Base-by-base conservation (phyloP, 2,329 filamentous ascomycete genomes). In the Epichloe baconii region DNA sequence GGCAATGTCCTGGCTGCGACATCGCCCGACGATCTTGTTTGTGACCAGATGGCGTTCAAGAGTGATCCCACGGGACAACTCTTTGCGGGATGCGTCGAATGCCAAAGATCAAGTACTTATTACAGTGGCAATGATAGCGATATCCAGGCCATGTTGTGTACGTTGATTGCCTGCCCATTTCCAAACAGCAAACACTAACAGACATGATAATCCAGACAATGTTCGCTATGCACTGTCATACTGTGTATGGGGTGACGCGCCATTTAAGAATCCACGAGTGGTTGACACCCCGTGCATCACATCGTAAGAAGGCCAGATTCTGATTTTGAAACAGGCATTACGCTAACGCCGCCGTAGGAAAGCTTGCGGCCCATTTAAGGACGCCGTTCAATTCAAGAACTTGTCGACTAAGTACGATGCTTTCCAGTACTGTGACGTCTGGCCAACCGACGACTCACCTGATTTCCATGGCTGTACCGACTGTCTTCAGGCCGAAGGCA, bases 371-470 rank as follows among this genome's bases (percentile, higher is more conserved):
- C 68, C 69, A 0, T 67, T 82, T 3, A 49, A 68, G 52, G 56
- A 65, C 0, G 73, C 75, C 2, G 63, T 82, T 31, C 59, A 68
- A 21, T 79, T 69, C 54, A 66, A 72, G 15, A 75, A 78, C 49
- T 61, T 82, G 11, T 71, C 74, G 0, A 62, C 70, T 1, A 63
- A 69, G 14, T 64, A 65, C 23, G 68, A 67, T 1, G 59, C 68
- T 8, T 82, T 75, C 54, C 75, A 73, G 34, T 83, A 78, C 59
- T 84, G 80, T 59, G 61, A 69, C 17, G 31, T 56, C 0, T 79
- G 79, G 75, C 65, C 67, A 2, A 58, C 67, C 1, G 57, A 57
- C 10, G 63, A 71, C 4, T 57, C 70, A 0, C 19, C 61, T 0
- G 70, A 74, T 49, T 61, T 66, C 23, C 12, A 53, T 0, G 62